A percentile compares a stretch with the other conserved stretches of the same genome.
phyloP scores from a whole-genome alignment of 176 grass and related monocot species.

The Musa troglodytarum region DNA sequence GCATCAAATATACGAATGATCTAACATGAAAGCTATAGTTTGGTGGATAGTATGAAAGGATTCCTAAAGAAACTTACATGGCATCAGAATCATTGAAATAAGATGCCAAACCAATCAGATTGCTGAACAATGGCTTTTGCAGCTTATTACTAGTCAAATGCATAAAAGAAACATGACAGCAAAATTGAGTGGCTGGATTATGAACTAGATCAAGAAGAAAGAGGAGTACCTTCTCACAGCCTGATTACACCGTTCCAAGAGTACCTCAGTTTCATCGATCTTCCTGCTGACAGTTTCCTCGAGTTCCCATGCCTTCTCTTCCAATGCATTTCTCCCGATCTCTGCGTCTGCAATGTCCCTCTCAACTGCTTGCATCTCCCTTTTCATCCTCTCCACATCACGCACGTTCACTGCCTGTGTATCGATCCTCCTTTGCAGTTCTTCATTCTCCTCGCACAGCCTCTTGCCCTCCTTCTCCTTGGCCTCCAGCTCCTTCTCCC shows the following conservation, averaged over 20 bases:
- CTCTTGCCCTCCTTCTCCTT: conserved; percentile 38
- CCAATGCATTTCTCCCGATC: conserved; percentile 29
- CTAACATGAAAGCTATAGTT: too few relatives aligned
- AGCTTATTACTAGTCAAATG: not conserved
- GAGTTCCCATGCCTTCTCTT: conserved; percentile 76
- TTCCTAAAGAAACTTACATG: too few relatives aligned
- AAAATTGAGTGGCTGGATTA: not conserved
- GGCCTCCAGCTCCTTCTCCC: conserved; percentile 46
- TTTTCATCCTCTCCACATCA: conserved; percentile 56
- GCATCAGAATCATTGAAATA: not conserved
- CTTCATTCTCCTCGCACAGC: conserved; percentile 39
- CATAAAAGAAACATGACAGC: not conserved
- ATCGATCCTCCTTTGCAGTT: conserved; percentile 39
- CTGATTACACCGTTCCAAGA: conserved; percentile 60
- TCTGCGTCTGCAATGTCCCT: conserved; percentile 46
- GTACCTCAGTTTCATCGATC: conserved; percentile 42
- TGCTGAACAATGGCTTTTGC: not conserved
- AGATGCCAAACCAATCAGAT: not conserved
- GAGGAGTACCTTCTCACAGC: conserved; percentile 49
- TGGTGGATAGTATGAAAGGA: too few relatives aligned
- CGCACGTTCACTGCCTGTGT: conserved; percentile 49
- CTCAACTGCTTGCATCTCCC: conserved; percentile 52
- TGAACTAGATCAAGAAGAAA: not conserved
- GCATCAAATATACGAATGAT: too few relatives aligned
- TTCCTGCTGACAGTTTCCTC: conserved; percentile 41